Base-by-base conservation (phyloP, 345 rosid species). In the Erysimum cheiranthoides region DNA sequence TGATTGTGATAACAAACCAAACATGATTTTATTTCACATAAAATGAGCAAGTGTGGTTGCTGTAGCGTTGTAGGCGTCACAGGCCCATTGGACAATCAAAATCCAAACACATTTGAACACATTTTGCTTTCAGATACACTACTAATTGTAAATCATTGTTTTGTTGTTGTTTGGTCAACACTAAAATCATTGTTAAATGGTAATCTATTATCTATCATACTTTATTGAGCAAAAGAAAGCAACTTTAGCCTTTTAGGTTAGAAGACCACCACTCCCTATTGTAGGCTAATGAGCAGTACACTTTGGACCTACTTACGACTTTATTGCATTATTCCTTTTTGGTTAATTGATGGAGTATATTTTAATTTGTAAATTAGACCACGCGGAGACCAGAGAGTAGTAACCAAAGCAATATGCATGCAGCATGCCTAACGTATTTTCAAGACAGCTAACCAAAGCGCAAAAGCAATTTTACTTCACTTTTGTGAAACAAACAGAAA, bases 261-360 rank as follows among this genome's bases (percentile, higher is more conserved):
- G 7, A 68, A 50, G 68, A 61, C 62, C 74, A 71, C 21, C 51
- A 60, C 73, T 68, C 46, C 69, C 46, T 68, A 52, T 8, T 75
- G 71, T 32, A 54, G 58, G 57, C 65, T 61, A 51, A 38, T 72
- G 76, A 50, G 52, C 61, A 16, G 52, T 50, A 66, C 68, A 50
- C 68, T 10, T 50, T 72, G 73, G 73, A 68, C 79, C 68, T 59
- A 68, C 68, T 51, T 34, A 32, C 62, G 79, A 75, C 79, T 75
- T 75, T 75, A 68, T 51, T n/a, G 40, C 74, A 68, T 50, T 32
- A 60, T 0, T 21, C 61, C 31, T 61, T 75, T 75, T 75, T 42
- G 28, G 63, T n/a, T 5, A 7, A 31, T 8, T 16, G 6, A n/a
- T n/a, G n/a, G n/a, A 6, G 12, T 65, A 12, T 28, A 30, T 62